Percentiles rank a stretch among this genome's conserved stretches.
phyloP scores from a whole-genome alignment of 208 protist species.

The Endotrypanum monterogeii region DNA sequence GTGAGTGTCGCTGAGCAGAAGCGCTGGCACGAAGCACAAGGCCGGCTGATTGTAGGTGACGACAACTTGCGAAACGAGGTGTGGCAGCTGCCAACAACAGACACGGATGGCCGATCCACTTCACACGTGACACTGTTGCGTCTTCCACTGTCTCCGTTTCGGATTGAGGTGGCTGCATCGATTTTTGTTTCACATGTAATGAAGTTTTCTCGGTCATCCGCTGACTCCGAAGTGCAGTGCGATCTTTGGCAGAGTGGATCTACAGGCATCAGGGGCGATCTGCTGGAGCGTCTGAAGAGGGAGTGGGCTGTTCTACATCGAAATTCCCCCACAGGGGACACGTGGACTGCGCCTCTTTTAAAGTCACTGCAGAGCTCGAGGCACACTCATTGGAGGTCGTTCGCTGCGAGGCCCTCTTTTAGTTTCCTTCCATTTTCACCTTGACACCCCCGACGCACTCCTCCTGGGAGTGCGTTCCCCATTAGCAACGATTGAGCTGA shows the following conservation, averaged over 20 bases:
- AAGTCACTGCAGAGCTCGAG: neutral
- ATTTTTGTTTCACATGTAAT: constrained; percentile 18
- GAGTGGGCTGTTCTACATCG: constrained; percentile 10
- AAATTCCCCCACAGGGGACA: neutral
- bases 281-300: neutral
- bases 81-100: neutral
- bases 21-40: constrained; percentile 11
- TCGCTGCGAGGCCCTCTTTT: neutral
- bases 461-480: neutral
- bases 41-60: neutral
- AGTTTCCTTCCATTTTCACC: neutral
- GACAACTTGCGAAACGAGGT: neutral
- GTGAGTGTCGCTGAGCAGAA: constrained; percentile 33
- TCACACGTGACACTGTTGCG: constrained; percentile 19
- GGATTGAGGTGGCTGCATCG: constrained; percentile 16
- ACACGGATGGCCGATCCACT: neutral
- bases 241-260: neutral
- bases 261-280: neutral
- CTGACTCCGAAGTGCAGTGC: neutral
- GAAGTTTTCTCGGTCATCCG: neutral
- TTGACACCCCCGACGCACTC: neutral
- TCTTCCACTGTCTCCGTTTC: constrained; percentile 19
- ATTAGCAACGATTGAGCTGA: too few species aligned
- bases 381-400: constrained; percentile 11
- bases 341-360: neutral